Conservation (phyloP, 2,329 filamentous ascomycete genomes). For the Neofusicoccum kwambonambiense region DNA sequence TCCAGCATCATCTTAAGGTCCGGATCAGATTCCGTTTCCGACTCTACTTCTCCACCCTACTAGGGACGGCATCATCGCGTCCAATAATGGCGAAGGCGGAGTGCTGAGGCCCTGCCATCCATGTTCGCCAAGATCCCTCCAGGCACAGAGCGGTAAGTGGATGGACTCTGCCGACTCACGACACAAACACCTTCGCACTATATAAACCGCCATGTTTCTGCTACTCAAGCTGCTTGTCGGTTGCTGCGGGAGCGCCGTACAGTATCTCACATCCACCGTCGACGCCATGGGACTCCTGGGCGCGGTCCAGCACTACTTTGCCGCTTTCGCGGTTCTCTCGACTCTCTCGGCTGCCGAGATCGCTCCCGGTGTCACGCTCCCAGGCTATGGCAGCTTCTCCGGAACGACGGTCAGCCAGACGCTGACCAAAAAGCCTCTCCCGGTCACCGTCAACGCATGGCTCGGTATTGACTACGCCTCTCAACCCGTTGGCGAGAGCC, state of each 20-base stretch:
- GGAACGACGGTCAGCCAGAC: constrained; percentile 40
- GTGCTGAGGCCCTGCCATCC: background rate
- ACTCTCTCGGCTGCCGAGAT: background rate
- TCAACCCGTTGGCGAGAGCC: constrained; percentile 41
- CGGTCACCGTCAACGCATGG: constrained; percentile 46
- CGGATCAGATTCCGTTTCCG: constrained; percentile 3
- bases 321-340: background rate
- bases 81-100: background rate
- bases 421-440: constrained; percentile 33
- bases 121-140: background rate
- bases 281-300: background rate
- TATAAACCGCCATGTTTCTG: background rate
- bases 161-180: background rate
- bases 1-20: background rate
- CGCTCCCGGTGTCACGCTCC: constrained; percentile 27
- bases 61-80: background rate
- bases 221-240: background rate
- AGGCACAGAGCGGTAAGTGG: background rate
- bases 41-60: background rate
- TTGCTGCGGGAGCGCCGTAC: background rate
- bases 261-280: background rate
- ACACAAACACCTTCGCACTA: background rate
- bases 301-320: background rate
- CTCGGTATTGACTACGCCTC: constrained; percentile 49
- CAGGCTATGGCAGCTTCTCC: constrained; percentile 43